Evolutionary conservation across 129 eudicot species (phyloP).

Genomic region (Cynara cardunculus): DNA sequence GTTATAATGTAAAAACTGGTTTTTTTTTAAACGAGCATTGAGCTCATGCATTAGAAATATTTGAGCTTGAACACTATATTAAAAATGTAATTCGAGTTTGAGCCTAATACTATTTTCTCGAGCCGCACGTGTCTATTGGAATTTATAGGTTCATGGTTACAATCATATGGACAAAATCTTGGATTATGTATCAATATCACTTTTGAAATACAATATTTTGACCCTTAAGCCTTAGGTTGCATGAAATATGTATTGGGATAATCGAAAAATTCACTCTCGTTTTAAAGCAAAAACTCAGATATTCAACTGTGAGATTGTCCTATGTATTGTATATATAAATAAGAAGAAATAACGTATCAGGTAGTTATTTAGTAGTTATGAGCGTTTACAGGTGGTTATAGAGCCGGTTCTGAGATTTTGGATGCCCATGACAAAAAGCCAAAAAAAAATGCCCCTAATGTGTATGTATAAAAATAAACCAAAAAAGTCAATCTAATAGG

Average conservation of each 20-base stretch:
- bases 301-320: background rate
- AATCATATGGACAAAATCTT: no score
- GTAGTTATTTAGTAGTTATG: background rate
- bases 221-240: background rate
- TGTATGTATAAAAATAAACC: no score
- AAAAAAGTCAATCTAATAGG: no score
- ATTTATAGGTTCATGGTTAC: background rate
- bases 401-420: no score
- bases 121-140: background rate
- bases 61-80: background rate
- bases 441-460: no score
- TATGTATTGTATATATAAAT: no score
- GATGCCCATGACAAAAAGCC: no score
- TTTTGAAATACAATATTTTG: background rate
- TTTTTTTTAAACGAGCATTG: no score
- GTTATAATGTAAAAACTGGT: background rate
- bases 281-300: background rate
- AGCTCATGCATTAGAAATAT: background rate
- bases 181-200: background rate
- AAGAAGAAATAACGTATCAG: background rate
- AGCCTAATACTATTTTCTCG: background rate
- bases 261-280: background rate
- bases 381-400: background rate
- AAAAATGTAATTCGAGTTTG: background rate
- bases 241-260: background rate